These are phyloP conservation scores for Symbiodinium pilosum DNA, from an alignment of 73 alveolate genomes.

Conservation along the genomic window DNA sequence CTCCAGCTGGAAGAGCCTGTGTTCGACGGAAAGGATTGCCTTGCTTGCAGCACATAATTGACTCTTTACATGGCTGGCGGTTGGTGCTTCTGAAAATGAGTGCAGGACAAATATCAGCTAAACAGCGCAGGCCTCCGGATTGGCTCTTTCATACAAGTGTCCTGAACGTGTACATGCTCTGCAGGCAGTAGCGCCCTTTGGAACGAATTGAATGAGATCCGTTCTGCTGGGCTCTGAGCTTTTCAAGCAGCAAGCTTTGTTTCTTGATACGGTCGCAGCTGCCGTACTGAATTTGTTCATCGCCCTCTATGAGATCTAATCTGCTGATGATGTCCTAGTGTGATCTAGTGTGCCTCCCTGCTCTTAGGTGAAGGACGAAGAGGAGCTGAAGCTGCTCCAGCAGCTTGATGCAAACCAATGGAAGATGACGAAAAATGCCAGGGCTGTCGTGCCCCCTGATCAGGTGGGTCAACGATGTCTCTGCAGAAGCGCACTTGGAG, in stretches of 20 bases:
- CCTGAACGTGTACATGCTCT: not conserved
- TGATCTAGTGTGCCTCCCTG: not conserved
- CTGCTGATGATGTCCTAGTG: not conserved
- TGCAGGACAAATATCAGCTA: too few species aligned
- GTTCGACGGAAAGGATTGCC: conserved; percentile 48
- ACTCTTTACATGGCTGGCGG: too few species aligned
- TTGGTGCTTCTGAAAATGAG: too few species aligned
- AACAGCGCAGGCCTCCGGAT: not conserved
- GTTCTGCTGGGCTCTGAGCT: not conserved
- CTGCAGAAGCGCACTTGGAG: conserved; percentile 73
- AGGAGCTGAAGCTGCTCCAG: conserved; percentile 69
- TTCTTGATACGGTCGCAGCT: too few species aligned
- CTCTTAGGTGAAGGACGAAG: conserved; percentile 62
- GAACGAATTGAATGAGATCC: conserved; percentile 66
- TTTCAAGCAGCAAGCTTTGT: not conserved
- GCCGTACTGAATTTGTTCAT: too few species aligned
- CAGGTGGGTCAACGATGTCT: conserved; percentile 81
- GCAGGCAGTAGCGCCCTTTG: conserved; percentile 65
- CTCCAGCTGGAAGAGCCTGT: conserved; percentile 52
- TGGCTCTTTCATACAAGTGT: too few species aligned
- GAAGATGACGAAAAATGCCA: too few species aligned
- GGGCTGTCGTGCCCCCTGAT: too few species aligned
- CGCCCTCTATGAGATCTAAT: not conserved
- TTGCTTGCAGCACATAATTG: too few species aligned
- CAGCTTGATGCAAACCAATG: too few species aligned